Base-by-base conservation (phyloP, 2,329 filamentous ascomycete species). In the Davidsoniella australis region DNA sequence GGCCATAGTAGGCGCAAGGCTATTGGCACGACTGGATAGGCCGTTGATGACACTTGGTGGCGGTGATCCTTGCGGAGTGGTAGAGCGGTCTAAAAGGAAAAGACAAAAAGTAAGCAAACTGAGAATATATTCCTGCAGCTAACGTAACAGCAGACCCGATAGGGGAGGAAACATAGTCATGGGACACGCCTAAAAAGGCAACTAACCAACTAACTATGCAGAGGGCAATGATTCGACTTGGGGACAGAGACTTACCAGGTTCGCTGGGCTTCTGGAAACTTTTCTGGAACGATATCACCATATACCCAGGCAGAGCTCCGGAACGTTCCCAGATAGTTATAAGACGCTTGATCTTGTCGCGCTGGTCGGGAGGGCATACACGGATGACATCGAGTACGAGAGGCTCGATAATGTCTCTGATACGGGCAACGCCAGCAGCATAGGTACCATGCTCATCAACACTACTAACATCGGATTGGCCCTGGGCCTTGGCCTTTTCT, bases 311-410 rank as follows among this genome's bases (percentile, higher is more conserved):
- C 64, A 98, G 96, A 18, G 88, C 96, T 62, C 83, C 81, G 56
- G 85, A 86, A 61, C 91, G 91, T 63, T 95, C 88, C 91, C 91
- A 98, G 57, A 98, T 98, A 62, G 94, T 88, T 67, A 96, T 71
- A 58, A 98, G 76, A 64, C 96, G 96, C 57, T 66, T 67, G 65
- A 96, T 89, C 70, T 95, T 96, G 63, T 94, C 86, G 84, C 91
- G 82, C 77, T 98, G 91, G 69, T 93, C 85, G 64, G 83, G 78
- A 51, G 91, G 91, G 58, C 86, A 84, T 60, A 79, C 80, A 64
- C 83, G 80, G 65, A 93, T 76, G 63, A 95, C 89, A 66, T 96
- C 89, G 75, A 85, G 87, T 82, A 98, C 94, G 67, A 98, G 71
- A 58, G 82, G 79, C 56, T 89, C 88, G 64, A 98, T 79, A 62